Base-by-base conservation (phyloP, 1,284 basidiomycete species). In the Veloboletus limbatus region DNA sequence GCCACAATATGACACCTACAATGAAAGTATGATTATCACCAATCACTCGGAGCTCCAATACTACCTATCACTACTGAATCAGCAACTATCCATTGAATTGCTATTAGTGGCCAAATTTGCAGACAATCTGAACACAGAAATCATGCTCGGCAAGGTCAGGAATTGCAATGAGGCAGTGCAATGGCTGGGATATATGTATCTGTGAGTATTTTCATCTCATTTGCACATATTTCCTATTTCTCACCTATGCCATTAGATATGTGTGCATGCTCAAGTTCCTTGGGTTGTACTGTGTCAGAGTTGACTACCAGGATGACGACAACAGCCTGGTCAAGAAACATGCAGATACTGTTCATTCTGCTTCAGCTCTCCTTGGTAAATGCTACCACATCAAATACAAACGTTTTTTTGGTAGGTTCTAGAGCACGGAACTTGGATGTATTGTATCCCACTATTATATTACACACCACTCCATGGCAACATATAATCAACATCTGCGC, bases 361-460 rank as follows among this genome's bases (percentile, higher is more conserved):
- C 96, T 1, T 96, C 95, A 1, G 92, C 88, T 2, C 69, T 97
- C 20, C 79, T 99, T 13, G 97, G 99, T 68, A 98, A 98, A 67
- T 92, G 92, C 56, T 88, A 90, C 49, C 78, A 99, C 28, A 70
- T 98, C 70, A 94, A 95, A 62, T 99, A 99, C 67, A 95, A 98
- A 59, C 84, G 95, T 4, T 75, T 84, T 8, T 84, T 85, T 1
- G 96, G 97, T 24, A 77, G 88, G 17, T 94, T 99, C 76, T 88
- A 91, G 55, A 85, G 85, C 53, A 94, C 92, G 6, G 94, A 97
- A 62, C 76, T 99, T 1, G 96, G 97, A 22, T 79, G 92, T 14
- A 98, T 99, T 58, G 94, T 95, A 0, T 96, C 92, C 20, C 88
- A 99, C 66, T 99, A 94, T 70, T 99, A 99, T 65, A 89, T 99